Conservation (phyloP, 345 rosid genomes). For the Rhizophora apiculata region DNA sequence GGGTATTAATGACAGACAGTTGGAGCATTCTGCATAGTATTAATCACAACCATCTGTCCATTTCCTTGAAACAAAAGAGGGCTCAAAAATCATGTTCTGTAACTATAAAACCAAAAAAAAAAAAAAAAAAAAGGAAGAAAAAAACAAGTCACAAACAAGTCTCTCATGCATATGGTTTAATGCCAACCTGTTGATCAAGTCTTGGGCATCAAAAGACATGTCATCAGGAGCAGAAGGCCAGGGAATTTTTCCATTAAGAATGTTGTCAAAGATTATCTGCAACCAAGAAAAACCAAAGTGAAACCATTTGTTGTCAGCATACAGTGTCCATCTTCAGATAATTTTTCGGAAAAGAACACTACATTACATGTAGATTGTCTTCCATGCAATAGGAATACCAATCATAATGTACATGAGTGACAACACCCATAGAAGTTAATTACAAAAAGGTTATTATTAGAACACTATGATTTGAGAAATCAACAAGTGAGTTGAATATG, state of each 20-base stretch:
- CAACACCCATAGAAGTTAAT: background rate
- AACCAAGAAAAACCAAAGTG: constrained; percentile 9
- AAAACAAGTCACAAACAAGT: constrained; percentile 10
- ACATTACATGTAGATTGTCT: background rate
- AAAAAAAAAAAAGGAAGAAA: background rate
- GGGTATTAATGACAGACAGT: background rate
- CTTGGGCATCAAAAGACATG: constrained; percentile 79
- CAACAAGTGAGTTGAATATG: constrained; percentile 4
- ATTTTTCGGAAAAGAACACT: background rate
- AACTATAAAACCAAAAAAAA: background rate
- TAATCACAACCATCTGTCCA: background rate
- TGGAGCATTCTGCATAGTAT: background rate
- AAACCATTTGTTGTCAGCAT: too few species aligned
- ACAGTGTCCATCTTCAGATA: too few species aligned
- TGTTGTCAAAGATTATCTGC: constrained; percentile 78
- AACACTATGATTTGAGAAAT: background rate
- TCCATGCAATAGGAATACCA: background rate
- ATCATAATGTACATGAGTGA: background rate
- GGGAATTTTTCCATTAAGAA: constrained; percentile 69
- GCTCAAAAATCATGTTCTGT: background rate
- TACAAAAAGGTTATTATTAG: too few species aligned
- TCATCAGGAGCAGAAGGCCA: constrained; percentile 68
- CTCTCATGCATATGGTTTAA: constrained; percentile 1
- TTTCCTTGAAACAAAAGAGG: too few species aligned
- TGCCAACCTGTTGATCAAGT: constrained; percentile 69